Evolutionary conservation across 176 grass and related monocot species (phyloP).

Genomic region (Thinopyrum elongatum): DNA sequence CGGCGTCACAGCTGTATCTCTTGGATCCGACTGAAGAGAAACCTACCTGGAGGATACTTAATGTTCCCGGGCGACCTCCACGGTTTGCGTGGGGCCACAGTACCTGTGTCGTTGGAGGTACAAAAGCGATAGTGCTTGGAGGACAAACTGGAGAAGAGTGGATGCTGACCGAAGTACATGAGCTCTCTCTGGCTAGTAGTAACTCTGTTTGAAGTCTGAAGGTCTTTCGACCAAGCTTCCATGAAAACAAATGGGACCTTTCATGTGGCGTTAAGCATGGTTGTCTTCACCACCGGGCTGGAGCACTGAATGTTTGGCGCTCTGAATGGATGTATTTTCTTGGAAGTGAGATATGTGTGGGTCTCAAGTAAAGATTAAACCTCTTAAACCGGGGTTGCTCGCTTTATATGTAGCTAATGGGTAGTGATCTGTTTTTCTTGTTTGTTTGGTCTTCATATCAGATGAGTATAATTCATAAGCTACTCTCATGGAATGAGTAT

Average conservation of each 20-base stretch:
- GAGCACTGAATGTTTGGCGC: background rate
- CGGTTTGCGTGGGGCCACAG: conserved; percentile 92
- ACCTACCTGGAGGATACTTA: conserved; percentile 85
- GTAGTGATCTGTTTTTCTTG: conserved; percentile 35
- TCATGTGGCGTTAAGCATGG: conserved; percentile 16
- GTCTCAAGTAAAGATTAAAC: conserved; percentile 13
- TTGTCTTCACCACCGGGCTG: background rate
- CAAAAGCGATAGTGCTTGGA: conserved; percentile 87
- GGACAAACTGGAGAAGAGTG: conserved; percentile 94
- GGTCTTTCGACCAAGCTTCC: background rate
- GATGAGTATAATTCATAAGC: conserved; percentile 47
- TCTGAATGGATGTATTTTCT: conserved; percentile 6
- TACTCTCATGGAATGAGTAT: conserved; percentile 35
- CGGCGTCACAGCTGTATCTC: conserved; percentile 81
- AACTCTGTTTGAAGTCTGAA: conserved; percentile 36
- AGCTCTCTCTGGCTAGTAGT: conserved; percentile 67
- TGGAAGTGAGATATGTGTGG: conserved; percentile 16
- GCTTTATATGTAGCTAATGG: conserved; percentile 26
- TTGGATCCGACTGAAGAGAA: conserved; percentile 94
- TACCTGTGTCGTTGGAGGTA: conserved; percentile 83
- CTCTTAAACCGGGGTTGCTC: background rate
- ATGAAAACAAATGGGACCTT: background rate
- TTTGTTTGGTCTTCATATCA: conserved; percentile 37
- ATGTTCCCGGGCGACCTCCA: conserved; percentile 74
- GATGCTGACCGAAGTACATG: conserved; percentile 91